Base-by-base conservation (phyloP, 805 yeast genomes). In the Yamadazyma phyllophila region DNA sequence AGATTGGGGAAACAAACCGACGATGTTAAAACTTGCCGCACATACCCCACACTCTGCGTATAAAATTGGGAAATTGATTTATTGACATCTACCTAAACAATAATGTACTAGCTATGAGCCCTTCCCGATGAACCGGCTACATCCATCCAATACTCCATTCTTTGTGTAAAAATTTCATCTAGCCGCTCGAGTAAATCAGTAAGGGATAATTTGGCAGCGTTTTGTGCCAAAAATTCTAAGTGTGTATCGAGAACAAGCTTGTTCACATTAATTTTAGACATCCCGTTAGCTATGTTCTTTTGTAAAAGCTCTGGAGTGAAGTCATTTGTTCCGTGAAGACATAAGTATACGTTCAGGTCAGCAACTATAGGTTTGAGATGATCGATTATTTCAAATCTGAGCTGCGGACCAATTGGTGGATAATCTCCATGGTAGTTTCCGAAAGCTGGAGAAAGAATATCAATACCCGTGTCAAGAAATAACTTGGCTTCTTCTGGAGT, bases 401-500 rank as follows among this genome's bases (percentile, higher is more conserved):
- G 37, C 32, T 56, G 62, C 3, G 71, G 71, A 2, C 70, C 71
- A 2, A 52, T 48, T 6, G 54, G 55, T 5, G 69, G 68, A 45
- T 66, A 66, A 31, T 60, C 64, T 2, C 73, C 73, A 46, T 66
- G 73, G 41, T 64, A 48, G 48, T 67, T 66, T 7, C 73, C 73
- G 48, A 67, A 58, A 11, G 71, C 63, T 11, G 73, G 73, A 9
- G 71, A 63, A 13, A 66, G 50, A 40, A 55, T 62, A 47, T 66
- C 69, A 30, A 65, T 65, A 7, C 73, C 70, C 5, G 69, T 62
- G 16, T 60, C 48, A 11, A 69, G 47, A 33, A 64, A 66, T 24
- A 53, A 49, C 2, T 51, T 50, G 1, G 71, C 70, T 24, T 55
- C 59, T 36, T 61, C 65, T 20, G 67, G 65, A 36, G 65, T 60